These are phyloP conservation scores for Trifolium fragiferum DNA, from an alignment of 306 rosid species.

Conservation along the genomic window DNA sequence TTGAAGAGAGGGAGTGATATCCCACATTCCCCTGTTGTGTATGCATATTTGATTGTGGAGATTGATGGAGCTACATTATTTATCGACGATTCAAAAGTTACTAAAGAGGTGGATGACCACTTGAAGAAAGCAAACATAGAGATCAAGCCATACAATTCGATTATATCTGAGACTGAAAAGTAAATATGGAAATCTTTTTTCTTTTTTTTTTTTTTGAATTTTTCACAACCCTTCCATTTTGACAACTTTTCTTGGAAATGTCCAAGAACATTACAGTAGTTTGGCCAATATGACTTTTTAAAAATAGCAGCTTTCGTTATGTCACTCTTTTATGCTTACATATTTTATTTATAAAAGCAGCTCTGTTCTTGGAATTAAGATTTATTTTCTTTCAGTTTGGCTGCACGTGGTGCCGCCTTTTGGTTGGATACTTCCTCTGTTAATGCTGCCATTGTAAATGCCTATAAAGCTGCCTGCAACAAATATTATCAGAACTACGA, in stretches of 20 bases:
- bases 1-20: conserved; percentile 95
- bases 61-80: conserved; percentile 76
- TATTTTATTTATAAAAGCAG: conserved; percentile 16
- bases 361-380: conserved; percentile 33
- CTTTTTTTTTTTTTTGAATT: background rate
- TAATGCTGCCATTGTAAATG: conserved; percentile 86
- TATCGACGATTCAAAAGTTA: conserved; percentile 73
- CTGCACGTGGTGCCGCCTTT: conserved; percentile 63
- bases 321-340: background rate
- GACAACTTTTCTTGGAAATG: conserved; percentile 18
- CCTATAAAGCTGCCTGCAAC: conserved; percentile 73
- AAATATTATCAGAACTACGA: conserved; percentile 54
- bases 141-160: conserved; percentile 77
- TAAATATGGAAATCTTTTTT: conserved; percentile 35
- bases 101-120: conserved; percentile 77
- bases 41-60: conserved; percentile 93
- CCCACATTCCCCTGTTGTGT: conserved; percentile 93
- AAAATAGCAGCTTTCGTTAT: conserved; percentile 25
- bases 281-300: conserved; percentile 5
- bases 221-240: conserved; percentile 17
- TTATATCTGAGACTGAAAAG: conserved; percentile 83
- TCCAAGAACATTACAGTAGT: conserved; percentile 24
- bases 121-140: conserved; percentile 76
- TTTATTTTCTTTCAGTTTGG: conserved; percentile 67
- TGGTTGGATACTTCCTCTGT: conserved; percentile 91